Conservation (phyloP, 2,329 filamentous ascomycete species). For the Penicillium sp. region DNA sequence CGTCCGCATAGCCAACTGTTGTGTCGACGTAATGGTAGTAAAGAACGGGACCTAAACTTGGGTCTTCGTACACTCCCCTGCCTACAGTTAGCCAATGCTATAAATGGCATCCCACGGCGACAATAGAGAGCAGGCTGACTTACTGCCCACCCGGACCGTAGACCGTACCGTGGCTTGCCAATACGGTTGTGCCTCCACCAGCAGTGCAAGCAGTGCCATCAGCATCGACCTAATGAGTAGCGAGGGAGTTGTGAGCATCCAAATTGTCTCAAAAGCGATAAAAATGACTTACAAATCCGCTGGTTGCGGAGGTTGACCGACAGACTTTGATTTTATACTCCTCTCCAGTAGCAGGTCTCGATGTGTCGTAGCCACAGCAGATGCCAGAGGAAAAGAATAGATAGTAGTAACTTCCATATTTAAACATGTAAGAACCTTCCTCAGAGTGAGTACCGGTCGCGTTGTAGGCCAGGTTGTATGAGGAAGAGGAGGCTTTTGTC, state of each 20-base stretch:
- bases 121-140: slow-evolving; percentile 28
- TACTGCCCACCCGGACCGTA: slow-evolving; percentile 68
- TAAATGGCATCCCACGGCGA: background rate
- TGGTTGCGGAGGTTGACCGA: slow-evolving; percentile 52
- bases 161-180: slow-evolving; percentile 58
- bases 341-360: slow-evolving; percentile 52
- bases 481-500: slow-evolving; percentile 29
- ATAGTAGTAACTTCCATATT: slow-evolving; percentile 59
- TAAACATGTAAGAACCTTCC: slow-evolving; percentile 58
- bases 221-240: slow-evolving; percentile 46
- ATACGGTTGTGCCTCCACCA: slow-evolving; percentile 60
- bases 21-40: slow-evolving; percentile 64
- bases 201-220: slow-evolving; percentile 52
- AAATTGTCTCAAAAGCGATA: background rate
- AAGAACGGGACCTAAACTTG: slow-evolving; percentile 51
- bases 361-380: slow-evolving; percentile 59
- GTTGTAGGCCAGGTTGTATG: slow-evolving; percentile 56
- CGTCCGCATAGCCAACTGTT: slow-evolving; percentile 52
- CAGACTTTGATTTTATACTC: slow-evolving; percentile 68
- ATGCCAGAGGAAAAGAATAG: slow-evolving; percentile 61
- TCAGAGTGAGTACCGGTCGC: slow-evolving; percentile 51
- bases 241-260: background rate
- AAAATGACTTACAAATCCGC: slow-evolving; percentile 50
- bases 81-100: slow-evolving; percentile 2
- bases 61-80: slow-evolving; percentile 33